A percentile compares a stretch with the other conserved stretches of the same genome.
phyloP scores from a whole-genome alignment of 1,284 basidiomycete species.

The Quambalaria eucalypti region DNA sequence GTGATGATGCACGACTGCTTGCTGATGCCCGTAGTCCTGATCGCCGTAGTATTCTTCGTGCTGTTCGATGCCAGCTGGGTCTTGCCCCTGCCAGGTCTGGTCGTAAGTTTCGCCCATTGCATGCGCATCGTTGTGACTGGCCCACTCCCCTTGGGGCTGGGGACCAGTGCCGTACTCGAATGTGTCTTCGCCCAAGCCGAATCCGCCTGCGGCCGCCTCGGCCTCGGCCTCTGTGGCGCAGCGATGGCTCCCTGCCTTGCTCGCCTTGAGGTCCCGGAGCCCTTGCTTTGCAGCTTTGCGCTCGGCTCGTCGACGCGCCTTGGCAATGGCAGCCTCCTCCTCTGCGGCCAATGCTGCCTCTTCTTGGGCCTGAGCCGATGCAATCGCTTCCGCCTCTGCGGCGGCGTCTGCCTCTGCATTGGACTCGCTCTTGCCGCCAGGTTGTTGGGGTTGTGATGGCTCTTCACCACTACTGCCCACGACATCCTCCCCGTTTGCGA shows the following conservation, averaged over 20 bases:
- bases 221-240: constrained; percentile 32
- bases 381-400: constrained; percentile 20
- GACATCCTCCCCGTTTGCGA: too few species aligned
- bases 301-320: constrained; percentile 27
- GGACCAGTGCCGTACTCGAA: too few species aligned
- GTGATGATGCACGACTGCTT: constrained; percentile 20
- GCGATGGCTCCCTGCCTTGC: constrained; percentile 2
- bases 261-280: background rate
- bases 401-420: background rate
- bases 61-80: background rate
- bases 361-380: constrained; percentile 15
- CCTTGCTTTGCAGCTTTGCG: constrained; percentile 10
- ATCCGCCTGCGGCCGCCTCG: constrained; percentile 17
- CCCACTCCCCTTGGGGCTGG: too few species aligned
- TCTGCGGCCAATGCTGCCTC: constrained; percentile 22
- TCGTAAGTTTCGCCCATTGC: too few species aligned
- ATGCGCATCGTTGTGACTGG: too few species aligned
- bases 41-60: constrained; percentile 2
- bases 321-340: constrained; percentile 34
- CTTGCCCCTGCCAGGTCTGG: background rate
- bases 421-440: background rate
- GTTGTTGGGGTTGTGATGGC: too few species aligned
- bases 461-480: too few species aligned
- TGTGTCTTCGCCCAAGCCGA: constrained; percentile 9
- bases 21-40: background rate